Evolutionary conservation across 257 asterid genomes (phyloP), one percentile per base, ranked within the genome.

Genomic region (Ilex asprella): DNA sequence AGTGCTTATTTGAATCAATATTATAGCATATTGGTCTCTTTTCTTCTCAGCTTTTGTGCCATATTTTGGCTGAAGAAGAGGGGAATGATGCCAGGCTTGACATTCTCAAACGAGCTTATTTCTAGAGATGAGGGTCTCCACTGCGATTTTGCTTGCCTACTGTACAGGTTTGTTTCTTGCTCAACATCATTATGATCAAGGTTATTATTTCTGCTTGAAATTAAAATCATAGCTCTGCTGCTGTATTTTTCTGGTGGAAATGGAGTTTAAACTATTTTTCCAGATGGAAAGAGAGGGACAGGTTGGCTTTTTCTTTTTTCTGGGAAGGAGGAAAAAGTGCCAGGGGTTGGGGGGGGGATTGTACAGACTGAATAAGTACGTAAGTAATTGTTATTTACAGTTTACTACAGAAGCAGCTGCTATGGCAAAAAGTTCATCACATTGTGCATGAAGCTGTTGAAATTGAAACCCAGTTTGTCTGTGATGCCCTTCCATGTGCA

Each of bases 121-220:
- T 86, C 93, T 14, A 84, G 95, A 74, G 93, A 88, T 16, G 95
- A 88, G 76, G 96, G 96, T 64, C 86, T 88, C 65, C 96, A 88
- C 76, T 82, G 93, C 27, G 95, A 88, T 77, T 88, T 88, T 44
- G 96, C 93, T 56, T 88, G 95, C 85, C 90, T 88, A 56, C 76
- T 86, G 2, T 86, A 86, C 72, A 61, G 89, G 96, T 81, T 58
- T 21, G 30, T 15, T 53, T 4, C 11, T 10, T 46, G 1, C 30
- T 53, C 35, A 56, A 60, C 63, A 30, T 46, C 31, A 50, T 30
- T 29, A 29, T 51, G 32, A 35, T 32, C 58, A 15, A 7, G 31
- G 10, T 21, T 16, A 50, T 21, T 10, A 35, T 51, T 39, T 53
- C 31, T 0, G 10, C 21, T 59, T 13, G 39, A 12, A 21, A 59